These are phyloP conservation scores for Amesomyces nigricolor DNA, from an alignment of 2,329 filamentous ascomycete species.

Conservation along the genomic window DNA sequence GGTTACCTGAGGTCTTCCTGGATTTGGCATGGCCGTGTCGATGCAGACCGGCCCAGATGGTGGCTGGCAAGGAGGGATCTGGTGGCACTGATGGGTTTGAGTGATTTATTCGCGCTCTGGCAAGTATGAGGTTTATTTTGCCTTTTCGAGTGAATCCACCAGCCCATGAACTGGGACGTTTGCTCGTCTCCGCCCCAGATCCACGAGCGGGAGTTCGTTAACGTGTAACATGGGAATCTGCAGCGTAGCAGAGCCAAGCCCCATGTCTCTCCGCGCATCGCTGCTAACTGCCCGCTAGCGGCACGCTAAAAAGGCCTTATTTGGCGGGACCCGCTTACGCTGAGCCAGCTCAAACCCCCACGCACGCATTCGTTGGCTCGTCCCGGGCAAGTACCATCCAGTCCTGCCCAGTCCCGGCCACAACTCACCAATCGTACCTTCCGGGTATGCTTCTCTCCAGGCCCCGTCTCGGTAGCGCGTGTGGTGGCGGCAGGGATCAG, in stretches of 20 bases:
- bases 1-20: not conserved
- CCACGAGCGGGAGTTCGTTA: not conserved
- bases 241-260: not conserved
- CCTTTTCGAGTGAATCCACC: not conserved
- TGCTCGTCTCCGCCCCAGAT: not conserved
- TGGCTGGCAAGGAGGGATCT: not conserved
- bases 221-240: not conserved
- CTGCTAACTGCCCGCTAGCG: constrained; percentile 1
- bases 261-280: not conserved
- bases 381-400: too few species aligned
- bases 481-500: not conserved
- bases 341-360: not conserved
- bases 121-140: not conserved
- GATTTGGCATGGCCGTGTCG: not conserved
- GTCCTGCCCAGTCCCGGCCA: not conserved
- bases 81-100: not conserved
- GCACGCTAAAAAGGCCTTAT: not conserved
- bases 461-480: not conserved
- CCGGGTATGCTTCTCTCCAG: not conserved
- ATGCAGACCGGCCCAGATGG: not conserved
- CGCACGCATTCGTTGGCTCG: not conserved
- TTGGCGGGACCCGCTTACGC: not conserved
- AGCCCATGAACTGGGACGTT: not conserved
- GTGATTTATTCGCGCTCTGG: constrained; percentile 2
- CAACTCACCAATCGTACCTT: not conserved